Base-by-base conservation (phyloP, 1,139 yeast species). In the Dujonia santamariae region DNA sequence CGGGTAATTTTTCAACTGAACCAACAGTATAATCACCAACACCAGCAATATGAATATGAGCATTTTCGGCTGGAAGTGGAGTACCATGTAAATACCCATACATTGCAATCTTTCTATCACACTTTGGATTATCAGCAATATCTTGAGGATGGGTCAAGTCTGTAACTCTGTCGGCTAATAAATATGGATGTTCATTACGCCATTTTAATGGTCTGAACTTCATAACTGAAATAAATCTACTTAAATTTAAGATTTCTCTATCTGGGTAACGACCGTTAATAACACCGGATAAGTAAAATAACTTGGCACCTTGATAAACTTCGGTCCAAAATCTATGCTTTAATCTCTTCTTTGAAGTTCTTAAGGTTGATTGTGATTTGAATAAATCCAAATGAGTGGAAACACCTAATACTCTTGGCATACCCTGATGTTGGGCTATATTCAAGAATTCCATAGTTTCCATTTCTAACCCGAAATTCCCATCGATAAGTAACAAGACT, bases 301-400 rank as follows among this genome's bases (percentile, higher is more conserved):
- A 70, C 58, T 94, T 94, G 19, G 99, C 98, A 46, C 99, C 99
- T 56, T 85, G 95, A 56, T 94, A 94, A 30, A 94, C 97, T 63
- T 94, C 99, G 1, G 98, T 94, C 98, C 99, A 94, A 61, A 94
- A 87, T 55, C 99, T 74, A 54, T 86, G 88, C 63, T 94, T 94
- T 50, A 94, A 75, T 46, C 90, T 76, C 56, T 92, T 94, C 62
- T 94, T 94, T 1, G 97, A 79, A 0, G 95, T 86, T 54, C 97
- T 77, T 58, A 92, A 73, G 0, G 97, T 87, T 12, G 95, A 76
- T 40, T 85, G 96, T 12, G 86, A 82, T 55, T 85, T 88, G 72
- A 94, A 94, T 40, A 94, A 70, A 60, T 94, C 99, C 53, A 94
- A 73, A 66, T 94, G 99, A 0, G 98, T 92, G 7, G 96, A 85